phyloP scores from a whole-genome alignment of 495 filamentous ascomycete species.

The Aspergillus affinis region DNA sequence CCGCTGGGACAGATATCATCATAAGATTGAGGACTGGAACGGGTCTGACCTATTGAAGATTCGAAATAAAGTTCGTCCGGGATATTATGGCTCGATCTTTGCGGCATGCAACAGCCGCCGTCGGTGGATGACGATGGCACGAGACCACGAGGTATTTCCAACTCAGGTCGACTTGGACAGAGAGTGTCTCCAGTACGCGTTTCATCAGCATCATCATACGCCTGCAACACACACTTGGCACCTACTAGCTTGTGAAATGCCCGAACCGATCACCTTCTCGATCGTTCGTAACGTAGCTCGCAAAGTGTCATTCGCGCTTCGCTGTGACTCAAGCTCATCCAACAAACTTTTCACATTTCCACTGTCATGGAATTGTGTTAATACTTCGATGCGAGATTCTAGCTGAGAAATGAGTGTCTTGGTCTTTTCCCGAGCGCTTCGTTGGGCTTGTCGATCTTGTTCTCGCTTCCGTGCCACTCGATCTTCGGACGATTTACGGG shows the following conservation, averaged over 20 bases:
- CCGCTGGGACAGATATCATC: no score
- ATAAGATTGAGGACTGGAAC: no score
- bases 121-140: no score
- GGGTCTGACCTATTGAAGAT: no score
- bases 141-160: background rate
- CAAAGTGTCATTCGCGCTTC: slow-evolving; percentile 15
- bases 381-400: slow-evolving; percentile 14
- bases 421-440: slow-evolving; percentile 19
- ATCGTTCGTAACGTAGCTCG: slow-evolving; percentile 11
- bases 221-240: background rate
- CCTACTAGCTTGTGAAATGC: slow-evolving; percentile 14
- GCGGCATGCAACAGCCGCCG: no score
- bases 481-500: slow-evolving; percentile 13
- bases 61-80: no score
- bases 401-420: slow-evolving; percentile 15
- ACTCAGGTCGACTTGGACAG: background rate
- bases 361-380: slow-evolving; percentile 15
- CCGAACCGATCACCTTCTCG: slow-evolving; percentile 9
- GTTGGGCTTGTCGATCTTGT: slow-evolving; percentile 18
- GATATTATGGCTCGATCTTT: no score
- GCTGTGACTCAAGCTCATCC: slow-evolving; percentile 16
- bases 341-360: slow-evolving; percentile 15
- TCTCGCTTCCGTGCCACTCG: slow-evolving; percentile 18
- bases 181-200: background rate
- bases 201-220: background rate